Conservation (phyloP, 441 rosid species). For the Jatropha podagrica region DNA sequence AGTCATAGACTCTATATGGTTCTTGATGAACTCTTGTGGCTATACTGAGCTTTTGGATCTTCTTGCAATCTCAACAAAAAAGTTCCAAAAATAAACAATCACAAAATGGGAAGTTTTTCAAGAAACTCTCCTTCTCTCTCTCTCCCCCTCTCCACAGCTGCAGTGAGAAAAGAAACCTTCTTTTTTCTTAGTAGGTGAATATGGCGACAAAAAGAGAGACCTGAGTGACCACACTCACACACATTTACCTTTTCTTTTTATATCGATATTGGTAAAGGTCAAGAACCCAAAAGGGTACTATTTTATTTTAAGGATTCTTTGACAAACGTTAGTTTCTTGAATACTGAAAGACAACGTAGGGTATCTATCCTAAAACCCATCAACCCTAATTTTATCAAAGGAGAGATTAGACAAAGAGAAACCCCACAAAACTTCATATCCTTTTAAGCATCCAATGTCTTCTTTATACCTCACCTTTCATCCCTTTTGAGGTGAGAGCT, state of each 20-base stretch:
- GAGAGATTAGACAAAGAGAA: slow-evolving; percentile 25
- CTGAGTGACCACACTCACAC: slow-evolving; percentile 22
- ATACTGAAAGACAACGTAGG: slow-evolving; percentile 49
- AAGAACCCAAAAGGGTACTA: slow-evolving; percentile 18
- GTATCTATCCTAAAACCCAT: slow-evolving; percentile 26
- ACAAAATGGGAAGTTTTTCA: neutral
- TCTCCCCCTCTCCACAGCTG: neutral
- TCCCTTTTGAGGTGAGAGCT: slow-evolving; percentile 44
- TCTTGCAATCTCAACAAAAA: slow-evolving; percentile 42
- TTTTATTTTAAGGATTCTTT: slow-evolving; percentile 41
- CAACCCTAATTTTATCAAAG: slow-evolving; percentile 14
- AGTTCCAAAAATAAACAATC: slow-evolving; percentile 30
- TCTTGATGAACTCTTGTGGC: slow-evolving; percentile 12
- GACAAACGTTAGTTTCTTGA: slow-evolving; percentile 61
- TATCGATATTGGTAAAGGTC: slow-evolving; percentile 34
- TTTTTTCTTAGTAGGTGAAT: slow-evolving; percentile 30
- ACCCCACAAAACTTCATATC: slow-evolving; percentile 39
- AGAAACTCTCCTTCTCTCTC: slow-evolving; percentile 2
- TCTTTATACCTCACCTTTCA: slow-evolving; percentile 43
- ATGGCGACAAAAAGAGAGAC: slow-evolving; percentile 40
- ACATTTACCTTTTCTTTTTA: slow-evolving; percentile 16
- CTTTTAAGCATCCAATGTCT: slow-evolving; percentile 58
- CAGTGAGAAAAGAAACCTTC: slow-evolving; percentile 24
- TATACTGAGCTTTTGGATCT: slow-evolving; percentile 40
- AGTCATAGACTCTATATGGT: slow-evolving; percentile 11